These are phyloP conservation scores for Serpula lacrymans DNA, from an alignment of 768 basidiomycete species.

Conservation along the genomic window DNA sequence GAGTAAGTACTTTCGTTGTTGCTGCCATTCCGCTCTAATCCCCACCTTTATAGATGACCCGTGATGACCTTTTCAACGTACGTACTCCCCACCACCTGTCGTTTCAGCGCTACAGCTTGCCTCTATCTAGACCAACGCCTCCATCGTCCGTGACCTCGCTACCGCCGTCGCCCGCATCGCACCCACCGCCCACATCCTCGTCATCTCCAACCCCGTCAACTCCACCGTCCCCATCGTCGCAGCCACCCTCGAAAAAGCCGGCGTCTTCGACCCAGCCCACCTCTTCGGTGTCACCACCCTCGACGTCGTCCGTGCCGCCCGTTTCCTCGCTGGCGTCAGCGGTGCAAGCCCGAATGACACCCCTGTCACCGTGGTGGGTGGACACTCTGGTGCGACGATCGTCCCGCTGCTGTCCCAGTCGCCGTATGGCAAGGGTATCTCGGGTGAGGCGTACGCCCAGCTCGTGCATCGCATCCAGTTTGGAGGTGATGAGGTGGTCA, in stretches of 20 bases:
- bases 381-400: conserved; percentile 97
- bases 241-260: conserved; percentile 84
- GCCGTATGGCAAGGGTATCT: conserved; percentile 61
- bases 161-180: conserved; percentile 79
- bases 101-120: background rate
- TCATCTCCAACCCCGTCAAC: conserved; percentile 99
- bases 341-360: conserved; percentile 64
- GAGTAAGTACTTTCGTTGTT: conserved; percentile 52
- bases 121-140: conserved; percentile 79
- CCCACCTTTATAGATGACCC: conserved; percentile 76
- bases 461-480: conserved; percentile 94
- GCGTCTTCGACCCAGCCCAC: conserved; percentile 84
- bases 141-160: conserved; percentile 96
- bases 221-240: conserved; percentile 98
- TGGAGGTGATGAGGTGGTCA: conserved; percentile 97
- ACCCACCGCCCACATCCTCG: conserved; percentile 88
- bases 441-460: conserved; percentile 69
- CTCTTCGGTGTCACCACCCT: conserved; percentile 98
- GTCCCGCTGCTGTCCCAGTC: conserved; percentile 92
- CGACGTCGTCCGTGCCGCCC: conserved; percentile 94
- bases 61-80: conserved; percentile 95
- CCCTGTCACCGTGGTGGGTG: conserved; percentile 84
- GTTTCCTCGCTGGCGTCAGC: conserved; percentile 77
- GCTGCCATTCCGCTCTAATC: conserved; percentile 21
- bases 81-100: conserved; percentile 23